Base-by-base conservation (phyloP, 2,329 filamentous ascomycete genomes). In the Aphanocladium album region DNA sequence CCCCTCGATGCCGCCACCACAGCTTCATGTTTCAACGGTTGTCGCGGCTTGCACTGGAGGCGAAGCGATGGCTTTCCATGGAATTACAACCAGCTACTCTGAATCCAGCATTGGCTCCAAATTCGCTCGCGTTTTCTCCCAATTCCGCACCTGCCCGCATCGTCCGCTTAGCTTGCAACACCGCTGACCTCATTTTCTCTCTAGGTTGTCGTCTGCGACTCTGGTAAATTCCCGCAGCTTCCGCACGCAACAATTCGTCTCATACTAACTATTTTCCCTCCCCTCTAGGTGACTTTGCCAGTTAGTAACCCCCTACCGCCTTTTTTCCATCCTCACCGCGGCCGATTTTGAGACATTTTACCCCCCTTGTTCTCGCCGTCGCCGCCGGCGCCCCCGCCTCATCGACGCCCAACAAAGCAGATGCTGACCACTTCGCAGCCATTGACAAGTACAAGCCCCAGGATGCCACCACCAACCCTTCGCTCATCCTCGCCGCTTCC, bases 381-480 rank as follows among this genome's bases (percentile, higher is more conserved):
- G 21, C 53, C 30, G 5, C 30, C 9, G 17, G 21, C 49, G 45
- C 62, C 50, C 35, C 17, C 56, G 5, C 46, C 46, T 35, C 17
- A 6, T 14, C 46, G n/a, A 49, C 23, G 21, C 33, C 62, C 55
- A 47, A 23, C 53, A 49, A 46, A 57, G 51, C 39, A 56, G 30
- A 47, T 11, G 58, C 63, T 63, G 52, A 67, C 63, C 21, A 58
- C 73, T 77, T 79, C 68, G 76, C 80, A 87, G 93, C 93, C 78
- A 99, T 99, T 78, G 93, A 84, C 83, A 97, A 98, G 84, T 99
- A 99, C 88, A 96, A 96, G 88, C 95, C 95, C 67, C 93, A 99
- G 85, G 95, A 99, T 90, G 95, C 95, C 74, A 99, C 95, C 77
- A 99, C 95, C 83, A 99, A 99, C 88, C 95, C 95, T 63, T 98